Conservation (phyloP, 768 basidiomycete species). For the Wakefieldia striispora region DNA sequence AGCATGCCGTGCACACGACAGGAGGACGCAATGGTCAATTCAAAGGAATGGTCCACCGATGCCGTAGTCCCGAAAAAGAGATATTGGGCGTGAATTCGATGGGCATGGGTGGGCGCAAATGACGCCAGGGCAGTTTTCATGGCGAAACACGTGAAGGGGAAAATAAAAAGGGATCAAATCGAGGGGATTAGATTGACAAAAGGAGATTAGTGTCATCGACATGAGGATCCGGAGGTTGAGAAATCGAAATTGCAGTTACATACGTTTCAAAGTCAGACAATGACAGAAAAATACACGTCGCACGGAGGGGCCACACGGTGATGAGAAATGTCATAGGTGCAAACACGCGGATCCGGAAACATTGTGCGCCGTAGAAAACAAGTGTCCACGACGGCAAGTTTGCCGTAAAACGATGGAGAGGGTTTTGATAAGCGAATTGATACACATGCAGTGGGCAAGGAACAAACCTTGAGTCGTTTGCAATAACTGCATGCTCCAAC, state of each 20-base stretch:
- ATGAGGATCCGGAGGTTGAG: slow-evolving; percentile 29
- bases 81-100: background rate
- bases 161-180: background rate
- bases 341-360: slow-evolving; percentile 19
- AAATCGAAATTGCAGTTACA: slow-evolving; percentile 24
- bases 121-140: background rate
- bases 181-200: slow-evolving; percentile 4
- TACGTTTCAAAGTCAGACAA: slow-evolving; percentile 10
- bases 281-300: slow-evolving; percentile 2
- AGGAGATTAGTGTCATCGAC: slow-evolving; percentile 7
- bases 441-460: slow-evolving; percentile 2
- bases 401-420: slow-evolving; percentile 13
- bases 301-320: slow-evolving; percentile 5
- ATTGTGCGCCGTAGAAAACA: slow-evolving; percentile 14
- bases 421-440: slow-evolving; percentile 20
- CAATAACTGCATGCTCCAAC: slow-evolving; percentile 84
- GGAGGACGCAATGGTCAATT: slow-evolving; percentile 3
- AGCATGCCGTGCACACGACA: background rate
- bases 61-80: slow-evolving; percentile 16
- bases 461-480: slow-evolving; percentile 80
- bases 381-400: background rate
- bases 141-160: background rate
- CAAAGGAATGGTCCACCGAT: slow-evolving; percentile 2
- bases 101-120: background rate
- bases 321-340: slow-evolving; percentile 6